A percentile compares a stretch with the other conserved stretches of the same genome.
Conservation (phyloP, 2,329 filamentous ascomycete genomes). For the Metarhizium guizhouense region DNA sequence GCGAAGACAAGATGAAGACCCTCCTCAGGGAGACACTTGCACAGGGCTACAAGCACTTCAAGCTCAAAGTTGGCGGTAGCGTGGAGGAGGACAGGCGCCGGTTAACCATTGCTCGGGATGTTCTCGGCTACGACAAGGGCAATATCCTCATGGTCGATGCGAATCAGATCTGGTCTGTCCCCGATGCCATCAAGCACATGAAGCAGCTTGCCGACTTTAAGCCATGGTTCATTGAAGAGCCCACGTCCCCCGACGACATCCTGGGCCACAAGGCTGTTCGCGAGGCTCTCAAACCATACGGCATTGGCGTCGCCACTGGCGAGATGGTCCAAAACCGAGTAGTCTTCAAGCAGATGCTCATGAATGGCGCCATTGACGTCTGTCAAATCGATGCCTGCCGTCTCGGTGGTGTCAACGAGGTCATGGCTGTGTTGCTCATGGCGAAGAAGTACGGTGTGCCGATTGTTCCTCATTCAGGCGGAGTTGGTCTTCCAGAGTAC, state of each 20-base stretch:
- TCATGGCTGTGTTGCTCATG: slow-evolving; percentile 80
- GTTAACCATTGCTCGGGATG: slow-evolving; percentile 63
- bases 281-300: slow-evolving; percentile 64
- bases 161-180: slow-evolving; percentile 88
- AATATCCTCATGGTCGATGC: slow-evolving; percentile 90
- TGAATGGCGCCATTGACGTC: slow-evolving; percentile 72
- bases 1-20: slow-evolving; percentile 74
- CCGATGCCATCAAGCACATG: slow-evolving; percentile 85
- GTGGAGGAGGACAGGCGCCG: slow-evolving; percentile 64
- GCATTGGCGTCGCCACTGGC: slow-evolving; percentile 80
- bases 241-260: slow-evolving; percentile 82
- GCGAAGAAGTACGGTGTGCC: slow-evolving; percentile 72
- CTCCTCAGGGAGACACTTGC: slow-evolving; percentile 65
- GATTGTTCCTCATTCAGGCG: slow-evolving; percentile 81
- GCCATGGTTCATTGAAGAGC: slow-evolving; percentile 93
- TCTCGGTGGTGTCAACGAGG: slow-evolving; percentile 84
- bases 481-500: slow-evolving; percentile 86
- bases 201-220: slow-evolving; percentile 71
- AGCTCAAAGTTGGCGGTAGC: slow-evolving; percentile 76
- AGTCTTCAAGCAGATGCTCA: slow-evolving; percentile 85
- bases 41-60: slow-evolving; percentile 78
- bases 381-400: slow-evolving; percentile 88
- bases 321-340: slow-evolving; percentile 96
- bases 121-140: slow-evolving; percentile 73
- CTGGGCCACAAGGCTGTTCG: slow-evolving; percentile 80